A percentile compares a stretch with the other conserved stretches of the same genome.
Conservation (phyloP, 139 green algal species). For the Chloropicon primus region DNA sequence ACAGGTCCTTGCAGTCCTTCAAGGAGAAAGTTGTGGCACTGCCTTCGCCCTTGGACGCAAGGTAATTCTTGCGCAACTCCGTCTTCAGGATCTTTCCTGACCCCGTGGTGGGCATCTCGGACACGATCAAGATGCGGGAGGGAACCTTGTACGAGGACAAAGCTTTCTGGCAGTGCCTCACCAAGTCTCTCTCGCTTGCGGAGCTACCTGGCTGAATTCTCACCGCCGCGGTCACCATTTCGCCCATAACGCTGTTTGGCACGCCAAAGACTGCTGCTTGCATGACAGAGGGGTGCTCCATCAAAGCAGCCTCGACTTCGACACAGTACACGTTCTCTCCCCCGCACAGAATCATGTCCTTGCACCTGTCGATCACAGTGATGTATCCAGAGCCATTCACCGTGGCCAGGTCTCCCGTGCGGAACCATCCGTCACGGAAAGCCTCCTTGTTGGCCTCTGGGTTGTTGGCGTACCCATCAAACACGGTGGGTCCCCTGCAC, state of each 20-base stretch:
- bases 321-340: constrained; percentile 81
- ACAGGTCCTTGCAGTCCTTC: background rate
- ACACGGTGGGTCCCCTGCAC: constrained; percentile 54
- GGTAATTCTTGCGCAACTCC: background rate
- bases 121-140: constrained; percentile 1
- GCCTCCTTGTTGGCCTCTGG: background rate
- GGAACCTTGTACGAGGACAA: background rate
- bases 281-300: constrained; percentile 41
- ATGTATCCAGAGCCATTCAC: constrained; percentile 41
- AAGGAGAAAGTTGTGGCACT: background rate
- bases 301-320: constrained; percentile 72
- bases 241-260: constrained; percentile 57
- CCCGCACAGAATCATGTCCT: constrained; percentile 83
- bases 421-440: constrained; percentile 44
- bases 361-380: constrained; percentile 66
- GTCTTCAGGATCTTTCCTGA: background rate
- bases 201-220: background rate
- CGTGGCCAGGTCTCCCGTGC: constrained; percentile 45
- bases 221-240: constrained; percentile 15
- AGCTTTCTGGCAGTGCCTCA: background rate
- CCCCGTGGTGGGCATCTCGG: background rate
- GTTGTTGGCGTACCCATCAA: constrained; percentile 39
- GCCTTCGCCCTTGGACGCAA: background rate
- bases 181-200: background rate
- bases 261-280: constrained; percentile 65